Base-by-base conservation (phyloP, 2,329 filamentous ascomycete genomes). In the Scedosporium apiospermum region DNA sequence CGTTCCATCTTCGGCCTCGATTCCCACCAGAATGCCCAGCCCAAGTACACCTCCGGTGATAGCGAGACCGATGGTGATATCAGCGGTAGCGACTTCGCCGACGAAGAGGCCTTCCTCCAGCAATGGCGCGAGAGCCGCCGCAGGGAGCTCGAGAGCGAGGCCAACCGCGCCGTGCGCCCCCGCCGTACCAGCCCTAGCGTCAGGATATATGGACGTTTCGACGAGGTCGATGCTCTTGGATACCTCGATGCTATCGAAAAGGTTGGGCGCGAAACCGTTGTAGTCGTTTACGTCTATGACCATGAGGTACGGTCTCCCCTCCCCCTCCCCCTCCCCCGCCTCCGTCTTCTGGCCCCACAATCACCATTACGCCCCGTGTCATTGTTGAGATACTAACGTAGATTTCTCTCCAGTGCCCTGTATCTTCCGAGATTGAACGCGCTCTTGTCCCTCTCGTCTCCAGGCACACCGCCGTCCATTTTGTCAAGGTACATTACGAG, bases 171-270 rank as follows among this genome's bases (percentile, higher is more conserved):
- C 67, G 80, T 86, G 58, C 82, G 82, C 65, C 89, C 81, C 65
- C 80, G 89, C 69, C 85, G 87, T 69, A 88, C 85, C 61, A 93
- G 88, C 72, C 91, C 91, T 0, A 92, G 88, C 68, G 84, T 89
- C 66, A 81, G 90, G 66, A 80, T 88, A 63, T 98, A 89, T 72
- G 95, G 95, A 23, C 84, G 82, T 12, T 78, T 98, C 65, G 88
- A 93, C 65, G 83, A 86, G 64, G 95, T 98, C 1, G 93, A 98
- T 78, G 93, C 91, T 6, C 80, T 89, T 66, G 95, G 93, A 18
- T 99, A 96, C 70, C 82, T 99, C n/a, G 93, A 98, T 74, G 93
- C 93, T 62, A 91, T 98, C 68, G 95, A 99, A 77, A 95, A 91
- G 76, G 91, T 93, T 4, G 81, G 86, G 46, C 77, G 87, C 58